Evolutionary conservation across 2,329 filamentous ascomycete species (phyloP), one percentile per base, ranked within the genome.

Genomic region (Arthroderma uncinatum): DNA sequence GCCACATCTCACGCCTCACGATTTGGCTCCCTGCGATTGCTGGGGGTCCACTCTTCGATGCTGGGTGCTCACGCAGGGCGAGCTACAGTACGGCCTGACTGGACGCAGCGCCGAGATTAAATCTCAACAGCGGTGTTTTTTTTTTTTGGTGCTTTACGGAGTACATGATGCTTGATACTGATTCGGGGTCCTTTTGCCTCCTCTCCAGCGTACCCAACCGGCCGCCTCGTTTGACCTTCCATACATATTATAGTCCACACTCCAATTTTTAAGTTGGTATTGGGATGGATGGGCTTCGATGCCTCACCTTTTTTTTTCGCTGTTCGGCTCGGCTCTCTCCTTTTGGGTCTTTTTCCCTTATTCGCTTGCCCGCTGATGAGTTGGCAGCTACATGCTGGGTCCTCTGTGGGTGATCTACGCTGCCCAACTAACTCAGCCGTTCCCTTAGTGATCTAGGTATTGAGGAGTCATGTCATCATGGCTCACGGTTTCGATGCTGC

Each of bases 371-470:
- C 53, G 39, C 60, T 62, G 61, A 62, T 63, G 61, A 60, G 61
- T 60, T 63, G 61, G 61, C 61, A 63, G 55, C 62, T 60, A 60
- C 59, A 44, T 66, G 59, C 63, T 68, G 68, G 68, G 65, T 65
- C 69, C 68, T 66, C 68, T 68, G 68, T 64, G 69, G 68, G 42
- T 63, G 67, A 65, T 66, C 65, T 64, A 64, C 65, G 59, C 56
- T 62, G 61, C 61, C 61, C 61, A 62, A 62, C 60, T 53, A 53
- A 48, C 44, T 48, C 44, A 48, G 23, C 44, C 44, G 21, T 12
- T 48, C 23, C 16, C 21, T 30, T 23, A 12, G 44, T 12, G 23
- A 28, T 48, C 25, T 48, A 48, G 25, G 44, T 30, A 48, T 19
- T 8, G 25, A 48, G 9, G 9, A 25, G 23, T 25, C 44, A 30